These are phyloP conservation scores for Eustoma russellianum DNA, from an alignment of 257 asterid species.

Conservation along the genomic window DNA sequence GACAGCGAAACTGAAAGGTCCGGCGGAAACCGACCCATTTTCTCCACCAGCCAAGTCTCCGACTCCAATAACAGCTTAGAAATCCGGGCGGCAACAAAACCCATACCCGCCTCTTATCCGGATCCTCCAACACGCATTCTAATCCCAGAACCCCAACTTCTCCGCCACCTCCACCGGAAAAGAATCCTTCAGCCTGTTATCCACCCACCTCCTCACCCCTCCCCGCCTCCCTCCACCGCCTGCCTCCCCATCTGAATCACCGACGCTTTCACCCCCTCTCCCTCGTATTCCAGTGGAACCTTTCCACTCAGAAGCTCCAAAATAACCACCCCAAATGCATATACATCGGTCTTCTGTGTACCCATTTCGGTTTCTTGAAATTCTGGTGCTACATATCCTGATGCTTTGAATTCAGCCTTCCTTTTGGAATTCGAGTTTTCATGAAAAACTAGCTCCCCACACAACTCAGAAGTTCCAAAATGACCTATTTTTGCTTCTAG, in stretches of 20 bases:
- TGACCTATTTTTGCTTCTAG: slow-evolving; percentile 68
- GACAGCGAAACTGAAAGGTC: slow-evolving; percentile 67
- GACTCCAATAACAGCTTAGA: slow-evolving; percentile 73
- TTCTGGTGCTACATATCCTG: slow-evolving; percentile 16
- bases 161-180: slow-evolving; percentile 85
- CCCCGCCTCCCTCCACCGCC: slow-evolving; percentile 37
- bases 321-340: slow-evolving; percentile 7
- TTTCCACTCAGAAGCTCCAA: slow-evolving; percentile 3
- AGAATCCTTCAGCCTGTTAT: slow-evolving; percentile 75
- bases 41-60: slow-evolving; percentile 42
- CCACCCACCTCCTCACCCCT: slow-evolving; percentile 81
- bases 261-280: slow-evolving; percentile 9
- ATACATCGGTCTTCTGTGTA: slow-evolving; percentile 23
- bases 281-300: background rate
- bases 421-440: background rate
- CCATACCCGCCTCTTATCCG: slow-evolving; percentile 6
- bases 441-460: slow-evolving; percentile 49
- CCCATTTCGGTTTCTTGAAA: slow-evolving; percentile 32
- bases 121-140: slow-evolving; percentile 68
- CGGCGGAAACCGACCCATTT: slow-evolving; percentile 36
- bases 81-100: slow-evolving; percentile 59
- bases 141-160: slow-evolving; percentile 54
- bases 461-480: slow-evolving; percentile 85
- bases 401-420: slow-evolving; percentile 7
- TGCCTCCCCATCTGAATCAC: slow-evolving; percentile 55